Evolutionary conservation across 495 filamentous ascomycete genomes (phyloP).

Genomic region (Tuber calosporum): DNA sequence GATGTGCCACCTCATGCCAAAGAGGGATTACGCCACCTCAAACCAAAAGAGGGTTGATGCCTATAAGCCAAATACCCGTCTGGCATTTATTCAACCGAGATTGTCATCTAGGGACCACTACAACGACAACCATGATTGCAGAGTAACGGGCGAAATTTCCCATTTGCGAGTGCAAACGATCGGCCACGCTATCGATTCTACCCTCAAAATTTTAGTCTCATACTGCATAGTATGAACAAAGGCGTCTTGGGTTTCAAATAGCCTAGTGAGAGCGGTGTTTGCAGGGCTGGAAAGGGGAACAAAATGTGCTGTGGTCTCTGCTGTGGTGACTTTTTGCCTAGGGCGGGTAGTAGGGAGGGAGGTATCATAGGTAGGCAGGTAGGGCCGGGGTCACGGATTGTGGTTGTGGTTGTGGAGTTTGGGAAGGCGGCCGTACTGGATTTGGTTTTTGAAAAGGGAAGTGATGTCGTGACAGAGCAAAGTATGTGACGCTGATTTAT

Average conservation of each 20-base stretch:
- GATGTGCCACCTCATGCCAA: constrained; percentile 45
- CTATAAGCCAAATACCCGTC: constrained; percentile 41
- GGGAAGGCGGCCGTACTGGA: neutral
- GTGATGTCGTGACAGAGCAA: neutral
- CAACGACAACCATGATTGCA: neutral
- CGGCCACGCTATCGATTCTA: neutral
- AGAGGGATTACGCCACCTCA: constrained; percentile 45
- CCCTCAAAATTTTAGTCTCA: neutral
- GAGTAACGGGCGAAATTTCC: neutral
- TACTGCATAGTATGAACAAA: neutral
- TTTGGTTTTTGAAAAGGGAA: too few species aligned
- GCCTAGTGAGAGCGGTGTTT: neutral
- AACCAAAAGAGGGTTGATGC: too few species aligned
- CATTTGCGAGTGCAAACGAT: neutral
- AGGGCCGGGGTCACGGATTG: too few species aligned
- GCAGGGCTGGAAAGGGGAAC: neutral
- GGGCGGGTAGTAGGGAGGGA: too few species aligned
- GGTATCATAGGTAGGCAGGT: too few species aligned
- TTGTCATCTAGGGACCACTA: neutral
- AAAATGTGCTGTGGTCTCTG: too few species aligned
- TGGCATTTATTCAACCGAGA: accelerated
- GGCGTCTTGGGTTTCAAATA: neutral
- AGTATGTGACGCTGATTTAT: too few species aligned
- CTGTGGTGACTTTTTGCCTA: too few species aligned
- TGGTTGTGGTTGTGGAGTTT: neutral